A percentile compares a stretch with the other conserved stretches of the same genome.
Evolutionary conservation across 176 grass and related monocot species (phyloP).

Genomic region (Tillandsia leiboldiana): DNA sequence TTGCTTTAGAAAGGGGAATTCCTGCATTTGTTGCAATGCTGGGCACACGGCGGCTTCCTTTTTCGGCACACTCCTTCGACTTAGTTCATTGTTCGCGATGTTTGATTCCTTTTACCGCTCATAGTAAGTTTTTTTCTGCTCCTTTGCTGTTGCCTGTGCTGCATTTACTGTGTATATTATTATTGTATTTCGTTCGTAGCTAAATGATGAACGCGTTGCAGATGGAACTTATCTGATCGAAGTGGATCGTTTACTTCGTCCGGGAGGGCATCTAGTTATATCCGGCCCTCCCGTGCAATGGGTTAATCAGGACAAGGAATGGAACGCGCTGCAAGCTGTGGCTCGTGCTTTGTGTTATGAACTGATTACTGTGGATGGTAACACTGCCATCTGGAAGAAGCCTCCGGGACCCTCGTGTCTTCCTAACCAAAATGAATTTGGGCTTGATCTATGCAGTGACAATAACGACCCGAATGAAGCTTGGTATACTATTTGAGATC

Average conservation of each 20-base stretch:
- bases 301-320: constrained; percentile 77
- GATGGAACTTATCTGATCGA: constrained; percentile 94
- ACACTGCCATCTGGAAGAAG: constrained; percentile 93
- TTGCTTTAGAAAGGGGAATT: constrained; percentile 88
- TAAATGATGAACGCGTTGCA: constrained; percentile 30
- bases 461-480: constrained; percentile 72
- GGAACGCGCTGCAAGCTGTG: constrained; percentile 52
- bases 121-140: constrained; percentile 47
- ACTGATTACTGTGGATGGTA: constrained; percentile 57
- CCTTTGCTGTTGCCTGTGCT: constrained; percentile 5
- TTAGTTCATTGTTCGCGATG: constrained; percentile 86
- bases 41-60: constrained; percentile 65
- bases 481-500: constrained; percentile 44
- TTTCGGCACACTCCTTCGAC: constrained; percentile 76
- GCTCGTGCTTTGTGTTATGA: constrained; percentile 55
- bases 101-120: constrained; percentile 81
- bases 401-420: constrained; percentile 36
- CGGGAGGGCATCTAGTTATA: constrained; percentile 79
- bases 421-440: constrained; percentile 50
- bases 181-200: neutral
- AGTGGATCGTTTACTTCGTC: constrained; percentile 76
- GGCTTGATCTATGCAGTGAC: constrained; percentile 45
- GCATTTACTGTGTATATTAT: neutral
- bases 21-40: constrained; percentile 89
- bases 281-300: constrained; percentile 74